These are phyloP conservation scores for Nicotiana sylvestris DNA, from an alignment of 257 asterid species.

Conservation along the genomic window DNA sequence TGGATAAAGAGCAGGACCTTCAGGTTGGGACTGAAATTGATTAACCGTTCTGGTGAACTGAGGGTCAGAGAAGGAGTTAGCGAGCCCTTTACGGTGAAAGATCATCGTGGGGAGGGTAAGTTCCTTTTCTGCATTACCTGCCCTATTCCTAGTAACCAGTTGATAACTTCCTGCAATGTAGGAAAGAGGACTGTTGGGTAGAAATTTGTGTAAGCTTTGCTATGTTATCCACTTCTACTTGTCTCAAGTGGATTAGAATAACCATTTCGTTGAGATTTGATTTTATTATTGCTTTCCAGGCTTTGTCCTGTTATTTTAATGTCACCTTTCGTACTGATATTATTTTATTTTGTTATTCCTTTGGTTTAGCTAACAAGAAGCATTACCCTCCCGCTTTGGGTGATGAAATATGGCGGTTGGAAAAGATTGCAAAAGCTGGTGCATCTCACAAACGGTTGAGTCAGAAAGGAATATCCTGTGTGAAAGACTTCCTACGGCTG, in stretches of 20 bases:
- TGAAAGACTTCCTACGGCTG: conserved; percentile 55
- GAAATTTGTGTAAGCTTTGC: neutral
- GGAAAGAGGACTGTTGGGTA: neutral
- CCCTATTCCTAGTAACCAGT: neutral
- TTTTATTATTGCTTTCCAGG: neutral
- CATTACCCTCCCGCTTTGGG: conserved; percentile 57
- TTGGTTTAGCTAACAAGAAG: conserved; percentile 59
- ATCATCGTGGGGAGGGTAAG: conserved; percentile 91
- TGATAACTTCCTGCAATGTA: neutral
- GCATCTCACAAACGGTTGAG: conserved; percentile 43
- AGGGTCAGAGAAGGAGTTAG: conserved; percentile 71
- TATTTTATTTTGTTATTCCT: conserved; percentile 11
- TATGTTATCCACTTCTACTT: conserved; percentile 3
- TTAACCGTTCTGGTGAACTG: conserved; percentile 20
- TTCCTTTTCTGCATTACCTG: conserved; percentile 1
- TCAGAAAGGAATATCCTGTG: conserved; percentile 30
- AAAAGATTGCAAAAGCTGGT: conserved; percentile 80
- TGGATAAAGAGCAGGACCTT: conserved; percentile 85
- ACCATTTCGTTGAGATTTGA: neutral
- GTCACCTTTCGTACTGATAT: conserved; percentile 9
- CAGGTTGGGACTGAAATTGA: conserved; percentile 53
- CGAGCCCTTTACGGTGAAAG: conserved; percentile 73
- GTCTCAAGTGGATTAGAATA: neutral
- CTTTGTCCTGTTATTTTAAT: neutral
- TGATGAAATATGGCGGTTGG: conserved; percentile 84